Base-by-base conservation (phyloP, 371 early-diverging fungal genomes). In the Massospora cicadina region DNA sequence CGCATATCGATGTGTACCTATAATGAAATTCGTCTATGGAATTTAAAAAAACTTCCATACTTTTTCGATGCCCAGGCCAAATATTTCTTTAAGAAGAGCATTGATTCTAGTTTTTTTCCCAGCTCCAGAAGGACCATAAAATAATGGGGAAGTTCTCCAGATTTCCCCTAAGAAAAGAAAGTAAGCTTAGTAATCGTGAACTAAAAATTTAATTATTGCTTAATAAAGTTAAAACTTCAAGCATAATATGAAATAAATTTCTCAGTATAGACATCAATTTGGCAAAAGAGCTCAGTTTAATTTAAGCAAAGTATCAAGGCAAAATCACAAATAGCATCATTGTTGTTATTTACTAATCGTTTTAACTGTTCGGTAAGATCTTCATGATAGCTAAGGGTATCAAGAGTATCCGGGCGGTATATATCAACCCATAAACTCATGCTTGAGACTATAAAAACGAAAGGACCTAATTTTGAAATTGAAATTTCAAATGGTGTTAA, bases 341-440 rank as follows among this genome's bases (percentile, higher is more conserved):
- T 17, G 54, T 66, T 32, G 13, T 17, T 13, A 59, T 28, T 58
- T 75, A 91, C 92, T 78, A 96, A 82, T 67, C 76, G 77, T 65
- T 81, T 81, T 30, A 98, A 78, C 60, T 88, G 86, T 29, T 66
- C 69, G 3, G 89, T 82, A 30, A 95, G 73, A 30, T 83, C 83
- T 13, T 71, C 61, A 71, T 95, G 95, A 72, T 85, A 90, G 69
- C 83, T 81, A 65, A 99, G 81, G 68, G 88, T 80, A 67, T 90
- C 88, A 61, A 99, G 83, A 29, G 79, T 71, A 58, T 75, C 79
- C 32, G 99, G 99, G 56, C 90, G 79, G 74, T 99, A 87, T 75
- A 96, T 96, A 78, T 98, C 98, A 53, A 91, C 89, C 96, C 97
- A 99, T 54, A 99, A 81, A 70, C 86, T 83, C 86, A 84, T 85